These are phyloP conservation scores for Cladophialophora chaetospira DNA, from an alignment of 2,329 filamentous ascomycete genomes.

Conservation along the genomic window DNA sequence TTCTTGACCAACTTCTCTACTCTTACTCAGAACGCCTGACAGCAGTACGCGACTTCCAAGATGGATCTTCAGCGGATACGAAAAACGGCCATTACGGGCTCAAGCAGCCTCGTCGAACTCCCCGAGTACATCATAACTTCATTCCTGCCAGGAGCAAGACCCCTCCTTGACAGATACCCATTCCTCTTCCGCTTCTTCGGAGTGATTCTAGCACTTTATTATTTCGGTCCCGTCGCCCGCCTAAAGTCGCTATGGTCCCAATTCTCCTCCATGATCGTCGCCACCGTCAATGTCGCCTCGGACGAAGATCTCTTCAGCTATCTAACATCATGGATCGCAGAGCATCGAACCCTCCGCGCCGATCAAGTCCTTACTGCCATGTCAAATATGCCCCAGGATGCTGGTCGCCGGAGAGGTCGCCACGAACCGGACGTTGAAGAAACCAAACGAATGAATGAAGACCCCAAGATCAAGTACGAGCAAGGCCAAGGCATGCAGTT, in stretches of 20 bases:
- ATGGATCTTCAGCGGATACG: conserved; percentile 27
- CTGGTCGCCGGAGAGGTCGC: conserved; percentile 14
- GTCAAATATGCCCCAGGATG: conserved; percentile 28
- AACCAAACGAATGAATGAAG: conserved; percentile 18
- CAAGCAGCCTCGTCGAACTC: conserved; percentile 26
- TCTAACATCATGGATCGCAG: conserved; percentile 27
- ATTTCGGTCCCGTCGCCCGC: conserved; percentile 30
- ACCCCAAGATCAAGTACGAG: conserved; percentile 34
- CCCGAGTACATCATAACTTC: conserved; percentile 32
- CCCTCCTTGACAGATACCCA: conserved; percentile 31
- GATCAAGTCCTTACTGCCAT: conserved; percentile 32
- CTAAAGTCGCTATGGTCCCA: conserved; percentile 30
- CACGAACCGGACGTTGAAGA: conserved; percentile 32
- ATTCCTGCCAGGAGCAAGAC: conserved; percentile 31
- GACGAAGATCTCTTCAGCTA: conserved; percentile 35
- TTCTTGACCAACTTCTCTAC: neutral
- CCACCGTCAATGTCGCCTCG: conserved; percentile 28
- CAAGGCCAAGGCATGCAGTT: conserved; percentile 31
- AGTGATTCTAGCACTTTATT: conserved; percentile 31
- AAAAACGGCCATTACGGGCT: conserved; percentile 11
- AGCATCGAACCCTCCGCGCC: conserved; percentile 27
- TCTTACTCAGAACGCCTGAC: neutral
- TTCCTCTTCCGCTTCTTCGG: conserved; percentile 31
- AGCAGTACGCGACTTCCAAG: neutral
- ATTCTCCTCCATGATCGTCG: conserved; percentile 29